phyloP scores from a whole-genome alignment of 2,329 filamentous ascomycete species.

The Xylaria polymorpha region DNA sequence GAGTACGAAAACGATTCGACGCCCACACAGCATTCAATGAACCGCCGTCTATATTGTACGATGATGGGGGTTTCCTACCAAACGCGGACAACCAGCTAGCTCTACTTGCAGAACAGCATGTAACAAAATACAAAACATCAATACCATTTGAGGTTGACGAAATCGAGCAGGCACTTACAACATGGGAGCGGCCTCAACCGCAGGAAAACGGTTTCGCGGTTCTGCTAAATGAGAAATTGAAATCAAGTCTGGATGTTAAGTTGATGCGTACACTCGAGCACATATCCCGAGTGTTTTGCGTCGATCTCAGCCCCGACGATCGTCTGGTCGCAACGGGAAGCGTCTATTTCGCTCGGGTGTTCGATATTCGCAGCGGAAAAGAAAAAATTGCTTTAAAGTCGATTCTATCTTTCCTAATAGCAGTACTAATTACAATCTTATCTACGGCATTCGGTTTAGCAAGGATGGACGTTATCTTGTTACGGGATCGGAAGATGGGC shows the following conservation, averaged over 20 bases:
- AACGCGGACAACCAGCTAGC: neutral
- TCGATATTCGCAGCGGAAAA: constrained; percentile 14
- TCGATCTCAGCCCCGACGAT: constrained; percentile 21
- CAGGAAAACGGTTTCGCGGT: neutral
- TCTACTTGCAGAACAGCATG: neutral
- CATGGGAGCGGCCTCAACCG: neutral
- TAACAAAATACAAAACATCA: constrained; percentile 11
- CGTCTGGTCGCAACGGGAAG: constrained; percentile 4
- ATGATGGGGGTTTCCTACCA: neutral
- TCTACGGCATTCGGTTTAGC: neutral
- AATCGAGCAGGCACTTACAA: neutral
- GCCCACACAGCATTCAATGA: too few species aligned
- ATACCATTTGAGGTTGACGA: neutral
- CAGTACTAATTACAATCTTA: too few species aligned
- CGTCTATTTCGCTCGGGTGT: constrained; percentile 11
- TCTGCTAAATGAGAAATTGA: constrained; percentile 14
- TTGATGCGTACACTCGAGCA: constrained; percentile 3
- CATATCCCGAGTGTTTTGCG: neutral
- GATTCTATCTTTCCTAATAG: too few species aligned
- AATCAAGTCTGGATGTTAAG: constrained; percentile 19
- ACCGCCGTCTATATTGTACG: neutral
- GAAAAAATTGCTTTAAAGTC: too few species aligned
- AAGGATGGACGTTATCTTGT: neutral
- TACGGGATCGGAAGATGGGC: neutral
- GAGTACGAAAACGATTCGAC: constrained; percentile 16